Base-by-base conservation (phyloP, 2,329 filamentous ascomycete genomes). In the Akanthomyces dipterigenus region DNA sequence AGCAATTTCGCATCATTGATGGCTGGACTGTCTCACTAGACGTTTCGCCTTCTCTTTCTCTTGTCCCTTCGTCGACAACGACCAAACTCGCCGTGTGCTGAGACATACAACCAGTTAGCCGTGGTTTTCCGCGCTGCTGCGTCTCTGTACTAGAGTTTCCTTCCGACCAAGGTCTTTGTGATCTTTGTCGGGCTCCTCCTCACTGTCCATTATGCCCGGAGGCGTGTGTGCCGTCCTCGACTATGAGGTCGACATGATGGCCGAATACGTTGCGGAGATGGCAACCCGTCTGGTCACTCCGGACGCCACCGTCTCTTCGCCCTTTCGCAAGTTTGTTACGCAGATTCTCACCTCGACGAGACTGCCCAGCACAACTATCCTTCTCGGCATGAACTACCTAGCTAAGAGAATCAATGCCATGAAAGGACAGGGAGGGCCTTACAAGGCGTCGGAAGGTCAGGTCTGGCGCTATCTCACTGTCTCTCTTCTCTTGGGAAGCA, bases 161-260 rank as follows among this genome's bases (percentile, higher is more conserved):
- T 26, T 65, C 73, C 72, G 75, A 74, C 74, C 68, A 75, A 76
- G 74, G 69, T 76, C 73, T 60, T 51, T 38, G 31, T 62, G 76
- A 72, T 77, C 75, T 76, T 76, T 64, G 73, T 77, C 75, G 73
- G 74, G 66, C 63, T 55, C 64, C 40, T 45, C 63, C 65, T 65
- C 54, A 67, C 70, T 70, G 67, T 70, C 69, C 78, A 85, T 77
- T 70, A 86, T 86, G 83, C 79, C 83, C 66, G 92, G 93, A 73
- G 93, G 93, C 69, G 93, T 97, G 43, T 95, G 93, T 69, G 91
- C 91, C 70, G 90, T 96, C 77, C 85, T 97, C 76, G 93, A 96
- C 80, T 97, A 97, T 75, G 92, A 96, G 76, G 93, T 96, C 86
- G 91, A 96, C 73, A 82, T 89, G 75, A 97, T 96, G 93, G 89